Conservation (phyloP, 2,329 filamentous ascomycete genomes). For the Claviceps capensis region DNA sequence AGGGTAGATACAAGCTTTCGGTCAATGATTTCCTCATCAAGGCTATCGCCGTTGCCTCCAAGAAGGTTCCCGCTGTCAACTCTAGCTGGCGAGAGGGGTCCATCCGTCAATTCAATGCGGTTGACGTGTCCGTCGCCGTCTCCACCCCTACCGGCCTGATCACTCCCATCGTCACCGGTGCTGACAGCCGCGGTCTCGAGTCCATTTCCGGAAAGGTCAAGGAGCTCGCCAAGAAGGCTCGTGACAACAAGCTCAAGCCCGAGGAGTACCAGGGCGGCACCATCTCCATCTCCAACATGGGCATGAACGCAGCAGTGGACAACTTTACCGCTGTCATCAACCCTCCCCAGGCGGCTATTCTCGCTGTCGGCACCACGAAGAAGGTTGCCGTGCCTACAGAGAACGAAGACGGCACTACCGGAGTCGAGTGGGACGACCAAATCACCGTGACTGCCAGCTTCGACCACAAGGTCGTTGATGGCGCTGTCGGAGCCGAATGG, state of each 20-base stretch:
- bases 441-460: slow-evolving; percentile 91
- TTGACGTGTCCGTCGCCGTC: slow-evolving; percentile 92
- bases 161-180: slow-evolving; percentile 90
- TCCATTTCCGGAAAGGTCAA: slow-evolving; percentile 83
- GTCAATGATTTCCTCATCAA: slow-evolving; percentile 99
- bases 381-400: slow-evolving; percentile 87
- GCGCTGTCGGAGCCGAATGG: slow-evolving; percentile 92
- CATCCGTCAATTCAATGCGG: slow-evolving; percentile 85
- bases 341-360: slow-evolving; percentile 89
- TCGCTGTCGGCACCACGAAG: slow-evolving; percentile 86
- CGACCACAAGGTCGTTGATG: slow-evolving; percentile 98
- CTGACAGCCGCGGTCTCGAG: slow-evolving; percentile 74
- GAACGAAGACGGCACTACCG: slow-evolving; percentile 63
- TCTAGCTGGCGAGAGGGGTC: slow-evolving; percentile 83
- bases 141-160: slow-evolving; percentile 88
- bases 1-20: slow-evolving; percentile 98
- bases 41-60: slow-evolving; percentile 74
- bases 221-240: slow-evolving; percentile 90
- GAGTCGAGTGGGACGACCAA: slow-evolving; percentile 89
- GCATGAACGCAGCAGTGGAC: slow-evolving; percentile 95
- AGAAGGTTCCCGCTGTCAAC: slow-evolving; percentile 93
- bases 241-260: slow-evolving; percentile 96
- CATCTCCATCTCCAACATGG: slow-evolving; percentile 99
- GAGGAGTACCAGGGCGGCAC: slow-evolving; percentile 98
- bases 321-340: slow-evolving; percentile 98